Percentiles rank a stretch among this genome's conserved stretches.
Conservation (phyloP, 148 eudicot genomes). For the Cornus controversa region DNA sequence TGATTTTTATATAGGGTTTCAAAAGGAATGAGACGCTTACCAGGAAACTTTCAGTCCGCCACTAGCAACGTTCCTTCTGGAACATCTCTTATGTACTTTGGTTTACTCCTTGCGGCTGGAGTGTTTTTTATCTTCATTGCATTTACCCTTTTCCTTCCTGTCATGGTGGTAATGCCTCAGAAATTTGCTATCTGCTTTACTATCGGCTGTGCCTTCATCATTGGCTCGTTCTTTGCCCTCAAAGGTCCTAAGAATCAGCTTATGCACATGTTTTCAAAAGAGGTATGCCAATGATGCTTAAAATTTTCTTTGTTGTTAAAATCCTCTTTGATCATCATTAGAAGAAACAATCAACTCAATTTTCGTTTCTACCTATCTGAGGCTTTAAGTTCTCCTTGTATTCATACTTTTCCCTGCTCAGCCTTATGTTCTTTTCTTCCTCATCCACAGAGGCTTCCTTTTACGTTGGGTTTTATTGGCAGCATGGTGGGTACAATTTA, state of each 20-base stretch:
- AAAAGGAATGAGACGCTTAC: constrained; percentile 50
- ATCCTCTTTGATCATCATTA: no score
- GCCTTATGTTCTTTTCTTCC: background rate
- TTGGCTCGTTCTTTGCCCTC: constrained; percentile 62
- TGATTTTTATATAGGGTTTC: constrained; percentile 34
- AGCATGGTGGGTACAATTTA: constrained; percentile 60
- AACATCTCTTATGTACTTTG: constrained; percentile 52
- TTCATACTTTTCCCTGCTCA: background rate
- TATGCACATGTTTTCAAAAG: constrained; percentile 50
- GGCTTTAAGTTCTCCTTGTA: background rate
- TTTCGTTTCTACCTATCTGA: background rate
- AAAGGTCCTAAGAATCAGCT: constrained; percentile 61
- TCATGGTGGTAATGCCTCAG: constrained; percentile 65
- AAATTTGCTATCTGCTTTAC: constrained; percentile 66
- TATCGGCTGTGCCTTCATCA: constrained; percentile 48
- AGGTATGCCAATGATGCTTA: constrained; percentile 31
- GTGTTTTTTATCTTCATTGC: constrained; percentile 56
- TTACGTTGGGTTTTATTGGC: constrained; percentile 54
- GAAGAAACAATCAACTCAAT: background rate
- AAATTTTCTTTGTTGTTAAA: background rate
- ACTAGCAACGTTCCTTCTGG: constrained; percentile 58
- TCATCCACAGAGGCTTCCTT: constrained; percentile 49
- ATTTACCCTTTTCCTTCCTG: constrained; percentile 63
- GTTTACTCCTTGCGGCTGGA: constrained; percentile 49
- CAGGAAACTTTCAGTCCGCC: constrained; percentile 53